These are phyloP conservation scores for Coemansia sp. DNA, from an alignment of 192 early-diverging fungal genomes.

Conservation along the genomic window DNA sequence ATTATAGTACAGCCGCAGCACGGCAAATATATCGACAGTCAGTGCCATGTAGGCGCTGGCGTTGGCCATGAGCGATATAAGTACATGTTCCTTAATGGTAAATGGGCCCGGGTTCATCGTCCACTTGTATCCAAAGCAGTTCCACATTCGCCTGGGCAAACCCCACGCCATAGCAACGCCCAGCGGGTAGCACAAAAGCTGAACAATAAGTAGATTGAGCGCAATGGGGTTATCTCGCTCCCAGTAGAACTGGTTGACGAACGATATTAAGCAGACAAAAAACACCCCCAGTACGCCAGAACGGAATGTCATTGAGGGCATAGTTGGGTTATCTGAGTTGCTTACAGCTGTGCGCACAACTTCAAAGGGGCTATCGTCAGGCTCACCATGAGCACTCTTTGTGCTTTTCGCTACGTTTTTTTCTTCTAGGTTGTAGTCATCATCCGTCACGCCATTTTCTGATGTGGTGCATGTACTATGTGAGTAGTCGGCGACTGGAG, in stretches of 20 bases:
- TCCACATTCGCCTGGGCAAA: slow-evolving; percentile 58
- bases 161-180: slow-evolving; percentile 65
- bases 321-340: slow-evolving; percentile 61
- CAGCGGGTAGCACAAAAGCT: slow-evolving; percentile 74
- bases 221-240: slow-evolving; percentile 82
- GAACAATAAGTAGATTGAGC: slow-evolving; percentile 68
- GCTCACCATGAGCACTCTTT: slow-evolving; percentile 6
- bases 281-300: slow-evolving; percentile 68
- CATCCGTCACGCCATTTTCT: slow-evolving; percentile 12
- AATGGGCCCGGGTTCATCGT: slow-evolving; percentile 81
- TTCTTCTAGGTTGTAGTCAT: slow-evolving; percentile 5
- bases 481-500: slow-evolving; percentile 8
- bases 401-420: not conserved
- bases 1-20: slow-evolving; percentile 66
- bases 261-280: slow-evolving; percentile 65
- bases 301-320: slow-evolving; percentile 74
- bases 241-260: slow-evolving; percentile 80
- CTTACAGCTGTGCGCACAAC: slow-evolving; percentile 68
- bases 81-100: slow-evolving; percentile 85
- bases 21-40: slow-evolving; percentile 72
- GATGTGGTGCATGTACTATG: slow-evolving; percentile 25
- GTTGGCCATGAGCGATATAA: slow-evolving; percentile 80
- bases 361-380: slow-evolving; percentile 60
- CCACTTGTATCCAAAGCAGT: slow-evolving; percentile 57
- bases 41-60: slow-evolving; percentile 69